Evolutionary conservation across 1,139 yeast genomes (phyloP), one percentile per base, ranked within the genome.

Genomic region (Hemisphaericaspora xylofermentans): DNA sequence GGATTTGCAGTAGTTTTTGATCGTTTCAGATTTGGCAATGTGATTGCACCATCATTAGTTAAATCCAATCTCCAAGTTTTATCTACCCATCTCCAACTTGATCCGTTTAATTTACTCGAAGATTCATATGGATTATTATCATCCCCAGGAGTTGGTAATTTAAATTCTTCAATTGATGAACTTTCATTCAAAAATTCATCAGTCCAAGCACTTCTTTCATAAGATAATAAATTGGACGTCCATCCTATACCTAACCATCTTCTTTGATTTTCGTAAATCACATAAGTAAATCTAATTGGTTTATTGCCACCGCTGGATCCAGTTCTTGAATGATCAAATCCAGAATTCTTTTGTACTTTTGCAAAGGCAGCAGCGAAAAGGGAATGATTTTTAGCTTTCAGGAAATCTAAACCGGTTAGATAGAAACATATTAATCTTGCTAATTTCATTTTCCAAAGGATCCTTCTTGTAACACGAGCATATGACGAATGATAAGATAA

Each of bases 181-280:
- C 91, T 78, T 57, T 89, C 96, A 60, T 91, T 91, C 46, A 89
- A 71, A 56, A 89, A 89, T 61, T 91, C 97, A 61, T 93, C 98
- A 0, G 98, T 91, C 97, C 97, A 93, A 2, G 97, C 85, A 0
- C 96, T 82, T 56, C 98, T 77, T 62, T 93, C 98, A 60, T 93
- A 93, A 27, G 95, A 84, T 47, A 93, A 71, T 58, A 93, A 72
- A 57, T 89, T 89, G 7, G 94, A 74, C 0, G 98, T 91, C 98
- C 98, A 93, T 10, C 98, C 98, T 54, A 93, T 88, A 9, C 98
- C 98, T 35, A 93, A 72, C 98, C 98, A 93, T 54, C 95, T 82
- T 57, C 98, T 80, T 65, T 93, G 98, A 61, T 93, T 93, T 62
- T 93, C 98, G 63, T 83, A 89, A n/a, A 93, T 73, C 2, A 88